Conservation (phyloP, 805 yeast species). For the Yarrowia sp. region DNA sequence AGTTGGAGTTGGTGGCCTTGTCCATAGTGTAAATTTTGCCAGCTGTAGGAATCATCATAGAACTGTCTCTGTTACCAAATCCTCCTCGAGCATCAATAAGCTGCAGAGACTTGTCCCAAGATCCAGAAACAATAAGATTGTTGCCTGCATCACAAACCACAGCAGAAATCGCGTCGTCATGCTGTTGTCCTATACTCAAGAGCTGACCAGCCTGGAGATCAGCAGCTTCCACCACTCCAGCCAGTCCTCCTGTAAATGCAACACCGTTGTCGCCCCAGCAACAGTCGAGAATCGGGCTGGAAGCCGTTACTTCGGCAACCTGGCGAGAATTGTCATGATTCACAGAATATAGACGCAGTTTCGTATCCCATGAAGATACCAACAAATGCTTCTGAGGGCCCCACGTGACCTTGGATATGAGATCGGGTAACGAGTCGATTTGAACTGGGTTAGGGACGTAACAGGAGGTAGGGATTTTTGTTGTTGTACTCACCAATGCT, state of each 20-base stretch:
- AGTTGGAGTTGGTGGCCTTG: constrained; percentile 39
- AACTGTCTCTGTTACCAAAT: constrained; percentile 15
- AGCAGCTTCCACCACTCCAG: constrained; percentile 51
- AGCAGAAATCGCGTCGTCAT: constrained; percentile 44
- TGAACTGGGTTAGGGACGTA: background rate
- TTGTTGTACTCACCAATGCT: background rate
- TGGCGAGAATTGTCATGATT: constrained; percentile 29
- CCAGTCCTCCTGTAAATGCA: constrained; percentile 50
- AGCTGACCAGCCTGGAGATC: constrained; percentile 48
- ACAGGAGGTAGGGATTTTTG: background rate
- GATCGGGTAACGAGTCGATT: constrained; percentile 38
- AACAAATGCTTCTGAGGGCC: constrained; percentile 44
- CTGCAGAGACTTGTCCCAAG: constrained; percentile 58
- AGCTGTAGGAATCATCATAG: constrained; percentile 35
- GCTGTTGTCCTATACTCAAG: constrained; percentile 36
- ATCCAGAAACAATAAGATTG: constrained; percentile 48
- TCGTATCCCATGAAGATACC: constrained; percentile 59
- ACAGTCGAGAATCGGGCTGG: constrained; percentile 37
- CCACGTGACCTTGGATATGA: constrained; percentile 45
- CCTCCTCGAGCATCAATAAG: constrained; percentile 45
- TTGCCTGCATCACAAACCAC: constrained; percentile 35
- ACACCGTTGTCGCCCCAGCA: constrained; percentile 33
- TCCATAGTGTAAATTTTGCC: constrained; percentile 65
- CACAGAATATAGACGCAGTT: constrained; percentile 45
- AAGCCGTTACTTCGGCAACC: constrained; percentile 31